Evolutionary conservation across 345 rosid species (phyloP).

Genomic region (Capsella bursapastoris): DNA sequence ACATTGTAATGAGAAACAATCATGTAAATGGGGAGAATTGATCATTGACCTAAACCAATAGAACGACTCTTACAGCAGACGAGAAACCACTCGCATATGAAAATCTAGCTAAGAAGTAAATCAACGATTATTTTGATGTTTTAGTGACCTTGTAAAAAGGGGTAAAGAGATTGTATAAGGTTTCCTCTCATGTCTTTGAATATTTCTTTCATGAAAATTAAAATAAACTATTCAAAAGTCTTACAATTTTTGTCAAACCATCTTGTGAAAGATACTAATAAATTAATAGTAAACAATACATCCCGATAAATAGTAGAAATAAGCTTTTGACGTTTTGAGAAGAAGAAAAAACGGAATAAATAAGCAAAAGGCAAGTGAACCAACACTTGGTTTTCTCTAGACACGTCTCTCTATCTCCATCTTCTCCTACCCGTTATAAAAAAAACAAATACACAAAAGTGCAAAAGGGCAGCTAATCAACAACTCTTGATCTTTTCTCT

Average conservation of each 20-base stretch:
- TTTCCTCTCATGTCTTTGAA: too few relatives aligned
- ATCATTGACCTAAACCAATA: too few relatives aligned
- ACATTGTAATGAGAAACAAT: too few relatives aligned
- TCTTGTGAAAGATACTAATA: background rate
- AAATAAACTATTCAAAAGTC: background rate
- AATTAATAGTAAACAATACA: background rate
- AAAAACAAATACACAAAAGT: conserved; percentile 4
- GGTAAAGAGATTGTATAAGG: too few relatives aligned
- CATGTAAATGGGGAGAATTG: too few relatives aligned
- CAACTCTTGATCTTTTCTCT: conserved; percentile 34
- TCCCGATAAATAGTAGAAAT: too few relatives aligned
- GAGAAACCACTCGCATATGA: too few relatives aligned
- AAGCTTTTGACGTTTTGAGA: background rate
- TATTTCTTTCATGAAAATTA: background rate
- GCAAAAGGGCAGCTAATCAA: conserved; percentile 30
- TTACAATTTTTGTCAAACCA: background rate
- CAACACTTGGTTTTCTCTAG: conserved; percentile 37
- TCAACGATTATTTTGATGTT: too few relatives aligned
- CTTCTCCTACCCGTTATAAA: conserved; percentile 31
- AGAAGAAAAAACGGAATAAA: background rate
- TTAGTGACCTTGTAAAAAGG: too few relatives aligned
- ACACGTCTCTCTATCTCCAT: conserved; percentile 34
- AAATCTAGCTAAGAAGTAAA: too few relatives aligned
- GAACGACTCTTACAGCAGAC: too few relatives aligned
- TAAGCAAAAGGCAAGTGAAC: conserved; percentile 32